Base-by-base conservation (phyloP, 2,329 filamentous ascomycete genomes). In the Xylaria sp. region DNA sequence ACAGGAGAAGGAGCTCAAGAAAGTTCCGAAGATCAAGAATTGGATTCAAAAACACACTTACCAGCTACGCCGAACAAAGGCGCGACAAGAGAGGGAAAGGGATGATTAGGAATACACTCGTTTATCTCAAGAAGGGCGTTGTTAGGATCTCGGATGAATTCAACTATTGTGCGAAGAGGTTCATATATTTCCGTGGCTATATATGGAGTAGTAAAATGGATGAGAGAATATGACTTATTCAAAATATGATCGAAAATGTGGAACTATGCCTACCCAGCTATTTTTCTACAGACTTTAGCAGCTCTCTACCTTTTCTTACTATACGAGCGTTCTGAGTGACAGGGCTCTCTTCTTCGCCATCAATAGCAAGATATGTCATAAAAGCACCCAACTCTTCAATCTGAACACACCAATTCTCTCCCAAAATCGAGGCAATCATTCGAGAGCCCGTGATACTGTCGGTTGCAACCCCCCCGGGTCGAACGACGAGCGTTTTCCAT, bases 361-460 rank as follows among this genome's bases (percentile, higher is more conserved):
- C 55, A 13, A 72, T 57, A 6, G 66, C 72, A 20, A 77, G 65
- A 28, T 74, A 59, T 25, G 71, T 62, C 71, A 75, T 74, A 58
- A 72, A 76, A 15, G 73, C 73, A 12, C 70, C 71, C 28, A 77
- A 36, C 60, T 75, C 71, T 39, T 76, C 73, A 25, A 66, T 53
- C 2, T 57, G 55, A 12, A 77, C 62, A n/a, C 61, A 60, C 74
- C 68, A 72, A 39, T 72, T 72, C 55, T 73, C 60, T 6, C 73
- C 72, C 53, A 75, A 4, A 20, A 73, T 20, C 2, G 65, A 28
- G 0, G 60, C 67, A 32, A 72, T 18, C 9, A 66, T 25, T n/a
- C 66, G 59, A 12, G 64, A 56, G 9, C 60, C 68, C 3, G 48
- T 45, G 25, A 72, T 48, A 3, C 34, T 65, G 41, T 63, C 41